Evolutionary conservation across 148 eudicot species (phyloP).

Genomic region (Persicaria maculosa): DNA sequence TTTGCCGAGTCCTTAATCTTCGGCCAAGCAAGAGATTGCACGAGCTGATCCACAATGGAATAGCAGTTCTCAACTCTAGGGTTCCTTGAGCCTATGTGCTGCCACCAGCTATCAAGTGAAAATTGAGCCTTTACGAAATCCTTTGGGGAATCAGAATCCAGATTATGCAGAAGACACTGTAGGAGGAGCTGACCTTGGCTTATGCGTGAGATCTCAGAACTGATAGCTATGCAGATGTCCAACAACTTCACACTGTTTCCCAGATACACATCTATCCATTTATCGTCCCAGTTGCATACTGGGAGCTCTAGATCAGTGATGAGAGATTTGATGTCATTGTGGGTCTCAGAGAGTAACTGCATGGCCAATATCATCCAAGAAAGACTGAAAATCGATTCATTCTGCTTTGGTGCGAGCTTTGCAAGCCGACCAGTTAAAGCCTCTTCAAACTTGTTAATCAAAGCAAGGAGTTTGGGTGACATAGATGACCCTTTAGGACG

Average conservation of each 20-base stretch:
- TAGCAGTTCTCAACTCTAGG: conserved; percentile 61
- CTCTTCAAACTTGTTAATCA: conserved; percentile 61
- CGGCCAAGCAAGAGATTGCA: conserved; percentile 51
- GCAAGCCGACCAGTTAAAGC: conserved; percentile 47
- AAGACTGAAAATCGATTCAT: conserved; percentile 45
- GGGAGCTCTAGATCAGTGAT: conserved; percentile 80
- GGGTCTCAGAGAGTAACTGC: conserved; percentile 59
- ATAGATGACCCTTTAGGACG: conserved; percentile 54
- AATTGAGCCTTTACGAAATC: conserved; percentile 40
- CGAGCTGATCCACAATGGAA: conserved; percentile 41
- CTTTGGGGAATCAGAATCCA: conserved; percentile 26
- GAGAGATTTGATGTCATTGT: conserved; percentile 52
- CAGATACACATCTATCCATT: conserved; percentile 85
- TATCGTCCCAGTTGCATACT: conserved; percentile 76
- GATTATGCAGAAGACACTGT: conserved; percentile 43
- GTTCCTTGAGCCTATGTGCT: conserved; percentile 44
- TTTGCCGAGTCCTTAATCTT: conserved; percentile 77
- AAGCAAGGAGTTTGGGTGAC: conserved; percentile 45
- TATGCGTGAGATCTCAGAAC: conserved; percentile 64
- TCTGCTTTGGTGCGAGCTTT: conserved; percentile 46
- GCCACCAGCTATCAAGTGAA: conserved; percentile 70
- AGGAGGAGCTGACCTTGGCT: conserved; percentile 69
- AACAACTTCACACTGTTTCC: conserved; percentile 78
- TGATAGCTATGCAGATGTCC: conserved; percentile 75
- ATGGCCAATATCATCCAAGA: conserved; percentile 78